Conservation (phyloP, 345 rosid species). For the Murraya koenigii region DNA sequence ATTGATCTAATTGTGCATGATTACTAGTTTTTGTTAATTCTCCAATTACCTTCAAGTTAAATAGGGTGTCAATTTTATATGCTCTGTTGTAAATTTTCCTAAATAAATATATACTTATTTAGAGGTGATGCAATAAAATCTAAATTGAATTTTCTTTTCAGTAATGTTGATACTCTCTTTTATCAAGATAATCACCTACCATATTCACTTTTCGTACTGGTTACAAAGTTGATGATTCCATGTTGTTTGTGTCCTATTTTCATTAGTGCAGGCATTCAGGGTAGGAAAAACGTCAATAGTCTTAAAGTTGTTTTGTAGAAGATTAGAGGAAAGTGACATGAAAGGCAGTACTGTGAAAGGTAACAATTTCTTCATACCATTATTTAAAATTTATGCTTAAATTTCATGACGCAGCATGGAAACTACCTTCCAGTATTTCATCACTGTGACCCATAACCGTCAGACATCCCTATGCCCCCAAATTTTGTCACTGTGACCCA, state of each 20-base stretch:
- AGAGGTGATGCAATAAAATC: not conserved
- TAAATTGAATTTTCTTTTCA: not conserved
- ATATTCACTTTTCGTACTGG: not conserved
- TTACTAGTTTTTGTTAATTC: not conserved
- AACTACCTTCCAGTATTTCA: too few relatives aligned
- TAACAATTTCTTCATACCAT: not conserved
- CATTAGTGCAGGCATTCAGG: not conserved
- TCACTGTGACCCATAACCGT: too few relatives aligned
- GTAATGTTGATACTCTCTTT: not conserved
- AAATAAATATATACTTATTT: not conserved
- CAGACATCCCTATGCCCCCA: too few relatives aligned
- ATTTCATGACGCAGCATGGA: not conserved
- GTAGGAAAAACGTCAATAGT: not conserved
- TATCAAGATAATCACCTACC: not conserved
- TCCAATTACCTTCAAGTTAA: not conserved
- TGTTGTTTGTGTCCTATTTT: not conserved
- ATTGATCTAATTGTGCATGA: not conserved
- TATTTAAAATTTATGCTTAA: not conserved
- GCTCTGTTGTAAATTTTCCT: not conserved
- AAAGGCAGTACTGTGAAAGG: not conserved
- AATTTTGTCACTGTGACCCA: too few relatives aligned
- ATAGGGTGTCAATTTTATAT: not conserved
- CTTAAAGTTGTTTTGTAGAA: not conserved
- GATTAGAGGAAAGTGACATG: not conserved
- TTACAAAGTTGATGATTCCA: not conserved